Evolutionary conservation across 2,329 filamentous ascomycete species (phyloP), one percentile per base, ranked within the genome.

Genomic region (Alternaria ventricosa): DNA sequence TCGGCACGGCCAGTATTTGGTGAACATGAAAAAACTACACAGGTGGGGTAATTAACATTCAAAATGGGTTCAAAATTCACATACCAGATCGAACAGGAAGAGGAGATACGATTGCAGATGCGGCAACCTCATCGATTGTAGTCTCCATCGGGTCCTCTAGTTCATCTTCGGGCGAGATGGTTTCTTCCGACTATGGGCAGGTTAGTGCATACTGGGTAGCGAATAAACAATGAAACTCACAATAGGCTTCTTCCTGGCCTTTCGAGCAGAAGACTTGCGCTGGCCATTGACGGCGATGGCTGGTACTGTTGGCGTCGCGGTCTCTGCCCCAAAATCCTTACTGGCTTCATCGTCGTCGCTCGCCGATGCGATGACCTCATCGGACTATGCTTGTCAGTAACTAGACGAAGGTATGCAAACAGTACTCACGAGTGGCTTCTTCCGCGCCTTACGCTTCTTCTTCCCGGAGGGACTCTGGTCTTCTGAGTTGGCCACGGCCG

Each of bases 301-400:
- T 44, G 67, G 60, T 50, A 63, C 65, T 33, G 60, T 45, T 23
- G 68, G 61, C 27, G 64, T 62, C 50, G 56, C 65, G 62, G 60
- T 51, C 45, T 67, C 61, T 30, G 60, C 44, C 11, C 68, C 67
- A 27, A 49, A 49, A 13, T 73, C 60, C 13, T 74, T 67, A 9
- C 55, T 53, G 27, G 70, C 61, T 22, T 76, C 73, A 63, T 49
- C 62, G 23, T 63, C 71, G 53, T 73, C 71, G 56, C 64, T 67
- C n/a, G 75, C 74, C 57, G 71, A 74, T 44, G 67, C 73, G n/a
- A 77, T 68, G 12, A 77, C 63, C 58, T 76, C 74, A 54, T 75
- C 65, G 15, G 75, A 77, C 75, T 77, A 57, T 43, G 30, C 18
- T 44, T 46, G 75, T 55, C 72, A 70, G 55, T 55, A 6, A 47